A percentile compares a stretch with the other conserved stretches of the same genome.
Conservation (phyloP, 2,329 filamentous ascomycete species). For the Teratosphaeria destructans region DNA sequence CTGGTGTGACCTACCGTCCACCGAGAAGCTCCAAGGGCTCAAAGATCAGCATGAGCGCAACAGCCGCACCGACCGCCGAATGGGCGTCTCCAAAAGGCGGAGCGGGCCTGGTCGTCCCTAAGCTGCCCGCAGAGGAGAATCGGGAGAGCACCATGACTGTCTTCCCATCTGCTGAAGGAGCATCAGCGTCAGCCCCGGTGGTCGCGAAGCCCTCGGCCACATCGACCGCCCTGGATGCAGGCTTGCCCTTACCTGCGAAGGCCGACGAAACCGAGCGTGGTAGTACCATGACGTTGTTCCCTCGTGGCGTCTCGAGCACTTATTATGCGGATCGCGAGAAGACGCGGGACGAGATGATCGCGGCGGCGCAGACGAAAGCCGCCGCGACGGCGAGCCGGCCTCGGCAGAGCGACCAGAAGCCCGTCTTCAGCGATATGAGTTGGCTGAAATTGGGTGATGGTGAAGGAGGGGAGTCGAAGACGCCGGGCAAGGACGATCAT, state of each 20-base stretch:
- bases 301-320: slow-evolving; percentile 23
- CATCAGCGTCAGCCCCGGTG: neutral
- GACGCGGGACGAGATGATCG: slow-evolving; percentile 19
- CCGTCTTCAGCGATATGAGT: slow-evolving; percentile 52
- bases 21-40: slow-evolving; percentile 8
- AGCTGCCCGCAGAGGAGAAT: slow-evolving; percentile 8
- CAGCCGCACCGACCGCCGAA: slow-evolving; percentile 14
- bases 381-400: neutral
- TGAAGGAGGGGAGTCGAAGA: neutral
- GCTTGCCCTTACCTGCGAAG: slow-evolving; percentile 1
- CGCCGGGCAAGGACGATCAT: neutral
- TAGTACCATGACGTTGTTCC: slow-evolving; percentile 28
- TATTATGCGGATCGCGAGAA: slow-evolving; percentile 19
- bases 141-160: slow-evolving; percentile 27
- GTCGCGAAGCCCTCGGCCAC: neutral
- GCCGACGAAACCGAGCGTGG: slow-evolving; percentile 16
- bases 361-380: neutral
- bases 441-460: slow-evolving; percentile 60
- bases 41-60: slow-evolving; percentile 12
- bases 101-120: slow-evolving; percentile 1
- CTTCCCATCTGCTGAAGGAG: slow-evolving; percentile 17
- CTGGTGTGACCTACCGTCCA: slow-evolving; percentile 20
- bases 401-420: slow-evolving; percentile 32
- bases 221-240: neutral
- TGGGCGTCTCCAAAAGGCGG: slow-evolving; percentile 11